Evolutionary conservation across 345 rosid genomes (phyloP).

Genomic region (Eucalyptus polybractea): DNA sequence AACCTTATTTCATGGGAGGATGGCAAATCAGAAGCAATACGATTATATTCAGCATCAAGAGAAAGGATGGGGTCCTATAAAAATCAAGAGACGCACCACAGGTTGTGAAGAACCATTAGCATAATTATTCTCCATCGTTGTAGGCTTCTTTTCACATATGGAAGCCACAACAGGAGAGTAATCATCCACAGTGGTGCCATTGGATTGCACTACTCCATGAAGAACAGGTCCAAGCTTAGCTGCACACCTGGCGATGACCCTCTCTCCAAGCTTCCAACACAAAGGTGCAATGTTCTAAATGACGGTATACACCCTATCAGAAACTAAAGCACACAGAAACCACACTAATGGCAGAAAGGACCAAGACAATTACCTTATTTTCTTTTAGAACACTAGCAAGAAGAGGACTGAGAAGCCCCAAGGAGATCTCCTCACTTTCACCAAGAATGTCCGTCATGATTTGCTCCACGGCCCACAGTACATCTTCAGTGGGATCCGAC

Average conservation of each 20-base stretch:
- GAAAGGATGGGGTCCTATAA: not conserved
- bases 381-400: constrained; percentile 51
- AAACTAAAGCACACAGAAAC: not conserved
- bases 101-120: constrained; percentile 9
- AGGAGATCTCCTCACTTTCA: constrained; percentile 54
- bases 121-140: constrained; percentile 1
- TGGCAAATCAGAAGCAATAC: not conserved
- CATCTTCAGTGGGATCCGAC: constrained; percentile 37
- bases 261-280: constrained; percentile 44
- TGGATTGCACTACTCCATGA: constrained; percentile 33
- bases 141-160: constrained; percentile 23
- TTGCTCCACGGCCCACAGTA: constrained; percentile 50
- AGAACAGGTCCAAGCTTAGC: constrained; percentile 43
- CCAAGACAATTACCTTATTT: constrained; percentile 34
- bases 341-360: not conserved
- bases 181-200: constrained; percentile 26
- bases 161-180: constrained; percentile 45
- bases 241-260: constrained; percentile 41
- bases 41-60: not conserved
- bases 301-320: not conserved
- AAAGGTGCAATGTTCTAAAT: constrained; percentile 38
- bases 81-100: constrained; percentile 28
- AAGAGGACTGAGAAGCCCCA: constrained; percentile 41
- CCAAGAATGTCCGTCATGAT: constrained; percentile 56
- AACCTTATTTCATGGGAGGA: not conserved